These are phyloP conservation scores for Nymphaea thermarum DNA, from an alignment of 164 flowering plant species.

Conservation along the genomic window DNA sequence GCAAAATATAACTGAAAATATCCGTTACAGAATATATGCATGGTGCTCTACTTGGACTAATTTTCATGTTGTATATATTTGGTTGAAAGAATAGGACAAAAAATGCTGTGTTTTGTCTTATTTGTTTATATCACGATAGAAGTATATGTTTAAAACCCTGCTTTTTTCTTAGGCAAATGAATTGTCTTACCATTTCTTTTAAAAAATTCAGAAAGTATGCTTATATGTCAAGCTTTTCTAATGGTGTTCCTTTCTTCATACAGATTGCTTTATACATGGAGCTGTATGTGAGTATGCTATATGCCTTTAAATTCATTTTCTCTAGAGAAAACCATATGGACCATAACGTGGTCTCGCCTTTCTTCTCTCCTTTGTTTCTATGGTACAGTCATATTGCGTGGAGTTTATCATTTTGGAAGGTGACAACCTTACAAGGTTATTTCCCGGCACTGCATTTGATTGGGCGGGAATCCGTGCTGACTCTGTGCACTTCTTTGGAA, in stretches of 20 bases:
- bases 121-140: neutral
- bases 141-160: neutral
- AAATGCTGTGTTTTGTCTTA: neutral
- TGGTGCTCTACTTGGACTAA: too few species aligned
- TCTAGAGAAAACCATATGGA: neutral
- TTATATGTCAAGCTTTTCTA: constrained; percentile 4
- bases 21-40: too few species aligned
- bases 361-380: neutral
- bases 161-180: neutral
- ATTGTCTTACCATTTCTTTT: neutral
- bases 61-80: too few species aligned
- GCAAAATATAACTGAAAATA: too few species aligned
- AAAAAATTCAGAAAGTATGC: neutral
- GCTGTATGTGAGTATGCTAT: constrained; percentile 63
- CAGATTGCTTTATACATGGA: constrained; percentile 76
- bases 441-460: constrained; percentile 57
- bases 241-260: constrained; percentile 17
- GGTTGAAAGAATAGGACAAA: too few species aligned
- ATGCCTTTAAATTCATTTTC: neutral
- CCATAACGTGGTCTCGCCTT: neutral
- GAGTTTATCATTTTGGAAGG: constrained; percentile 92
- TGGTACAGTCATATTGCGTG: constrained; percentile 70
- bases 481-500: constrained; percentile 58
- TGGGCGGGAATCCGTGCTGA: constrained; percentile 52
- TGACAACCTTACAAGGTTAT: constrained; percentile 72